phyloP scores from a whole-genome alignment of 805 yeast species.

The Candida patagonica region DNA sequence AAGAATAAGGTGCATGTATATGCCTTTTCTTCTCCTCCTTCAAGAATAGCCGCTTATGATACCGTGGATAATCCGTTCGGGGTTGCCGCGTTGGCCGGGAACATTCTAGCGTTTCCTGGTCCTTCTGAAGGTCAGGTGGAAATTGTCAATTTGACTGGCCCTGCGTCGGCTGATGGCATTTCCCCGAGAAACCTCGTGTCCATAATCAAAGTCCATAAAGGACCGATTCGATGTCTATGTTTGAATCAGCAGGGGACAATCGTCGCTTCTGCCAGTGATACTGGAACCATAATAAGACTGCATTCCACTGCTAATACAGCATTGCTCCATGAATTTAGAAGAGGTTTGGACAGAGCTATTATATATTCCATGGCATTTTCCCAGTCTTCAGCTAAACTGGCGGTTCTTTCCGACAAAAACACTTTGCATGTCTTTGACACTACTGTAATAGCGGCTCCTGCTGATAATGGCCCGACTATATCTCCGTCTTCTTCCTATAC shows the following conservation, averaged over 20 bases:
- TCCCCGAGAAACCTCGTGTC: slow-evolving; percentile 55
- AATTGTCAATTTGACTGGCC: slow-evolving; percentile 54
- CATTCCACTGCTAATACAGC: slow-evolving; percentile 63
- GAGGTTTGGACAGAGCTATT: slow-evolving; percentile 81
- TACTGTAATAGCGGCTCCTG: slow-evolving; percentile 8
- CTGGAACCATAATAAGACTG: slow-evolving; percentile 72
- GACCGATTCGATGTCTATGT: slow-evolving; percentile 52
- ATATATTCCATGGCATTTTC: slow-evolving; percentile 80
- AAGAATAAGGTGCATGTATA: slow-evolving; percentile 61
- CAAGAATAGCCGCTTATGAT: slow-evolving; percentile 51
- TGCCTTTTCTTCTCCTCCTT: slow-evolving; percentile 76
- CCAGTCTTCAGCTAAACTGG: slow-evolving; percentile 63
- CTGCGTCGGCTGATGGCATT: slow-evolving; percentile 35
- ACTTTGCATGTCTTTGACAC: slow-evolving; percentile 80
- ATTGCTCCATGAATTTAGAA: slow-evolving; percentile 70
- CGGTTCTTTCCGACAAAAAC: slow-evolving; percentile 80
- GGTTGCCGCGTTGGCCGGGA: slow-evolving; percentile 44
- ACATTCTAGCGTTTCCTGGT: slow-evolving; percentile 70
- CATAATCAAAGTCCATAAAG: slow-evolving; percentile 69
- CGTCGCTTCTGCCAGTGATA: slow-evolving; percentile 72
- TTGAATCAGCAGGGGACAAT: slow-evolving; percentile 54
- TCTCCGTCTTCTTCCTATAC: slow-evolving; percentile 14
- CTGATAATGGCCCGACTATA: neutral
- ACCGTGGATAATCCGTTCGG: slow-evolving; percentile 58
- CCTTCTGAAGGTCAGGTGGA: slow-evolving; percentile 69